phyloP scores from a whole-genome alignment of 2,329 filamentous ascomycete genomes.

The Claviceps lovelessii region DNA sequence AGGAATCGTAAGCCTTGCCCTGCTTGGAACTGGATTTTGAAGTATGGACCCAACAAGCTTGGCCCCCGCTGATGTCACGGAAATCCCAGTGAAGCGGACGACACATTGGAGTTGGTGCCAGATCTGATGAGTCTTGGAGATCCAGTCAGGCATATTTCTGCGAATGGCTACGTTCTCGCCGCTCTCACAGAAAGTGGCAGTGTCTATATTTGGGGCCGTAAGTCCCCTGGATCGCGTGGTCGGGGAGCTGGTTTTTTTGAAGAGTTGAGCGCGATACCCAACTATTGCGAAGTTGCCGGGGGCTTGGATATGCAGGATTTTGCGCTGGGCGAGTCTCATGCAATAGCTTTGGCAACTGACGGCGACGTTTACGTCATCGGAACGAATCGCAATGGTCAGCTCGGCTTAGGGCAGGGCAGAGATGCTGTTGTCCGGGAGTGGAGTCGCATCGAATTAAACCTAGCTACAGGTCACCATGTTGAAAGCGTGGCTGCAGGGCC shows the following conservation, averaged over 20 bases:
- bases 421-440: slow-evolving; percentile 17
- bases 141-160: slow-evolving; percentile 37
- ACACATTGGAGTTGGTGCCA: slow-evolving; percentile 29
- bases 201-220: slow-evolving; percentile 46
- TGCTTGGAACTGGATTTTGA: background rate
- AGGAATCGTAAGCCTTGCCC: slow-evolving; percentile 19
- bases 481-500: slow-evolving; percentile 34
- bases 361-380: slow-evolving; percentile 41
- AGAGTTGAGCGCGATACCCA: slow-evolving; percentile 20
- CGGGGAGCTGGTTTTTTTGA: slow-evolving; percentile 12
- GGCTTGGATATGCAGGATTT: slow-evolving; percentile 41
- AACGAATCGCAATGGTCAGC: slow-evolving; percentile 42
- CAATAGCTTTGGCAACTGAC: slow-evolving; percentile 37
- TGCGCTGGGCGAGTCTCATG: slow-evolving; percentile 43
- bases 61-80: slow-evolving; percentile 4
- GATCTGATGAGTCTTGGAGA: slow-evolving; percentile 37
- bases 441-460: slow-evolving; percentile 20
- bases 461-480: slow-evolving; percentile 15
- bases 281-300: slow-evolving; percentile 30
- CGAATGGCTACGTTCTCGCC: slow-evolving; percentile 42
- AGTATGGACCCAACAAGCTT: background rate
- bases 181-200: slow-evolving; percentile 43
- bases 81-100: slow-evolving; percentile 26
- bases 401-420: slow-evolving; percentile 28
- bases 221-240: slow-evolving; percentile 11